A percentile compares a stretch with the other conserved stretches of the same genome.
Evolutionary conservation across 176 grass and related monocot species (phyloP).

Genomic region (Avena sativa): DNA sequence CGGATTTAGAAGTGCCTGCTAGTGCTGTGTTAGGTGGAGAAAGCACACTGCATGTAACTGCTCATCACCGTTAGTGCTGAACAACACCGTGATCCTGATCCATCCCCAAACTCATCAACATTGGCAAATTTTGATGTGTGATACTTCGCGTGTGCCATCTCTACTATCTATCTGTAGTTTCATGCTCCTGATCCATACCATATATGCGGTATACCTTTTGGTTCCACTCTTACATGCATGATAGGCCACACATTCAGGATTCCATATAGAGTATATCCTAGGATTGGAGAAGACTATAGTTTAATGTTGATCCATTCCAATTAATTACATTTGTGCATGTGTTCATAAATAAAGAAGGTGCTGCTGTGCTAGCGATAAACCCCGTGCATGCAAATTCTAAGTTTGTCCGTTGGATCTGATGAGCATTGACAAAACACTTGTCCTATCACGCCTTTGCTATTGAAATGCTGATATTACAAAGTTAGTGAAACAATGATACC

Average conservation of each 20-base stretch:
- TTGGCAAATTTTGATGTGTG: neutral
- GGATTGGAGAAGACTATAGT: neutral
- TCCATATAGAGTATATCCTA: neutral
- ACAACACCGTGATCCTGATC: neutral
- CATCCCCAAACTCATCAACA: neutral
- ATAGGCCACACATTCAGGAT: neutral
- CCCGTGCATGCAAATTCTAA: neutral
- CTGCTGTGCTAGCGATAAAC: neutral
- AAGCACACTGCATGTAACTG: neutral
- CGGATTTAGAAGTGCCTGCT: neutral
- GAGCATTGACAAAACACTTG: neutral
- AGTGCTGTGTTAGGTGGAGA: neutral
- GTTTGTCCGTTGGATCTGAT: neutral
- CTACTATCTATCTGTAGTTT: slow-evolving; percentile 12
- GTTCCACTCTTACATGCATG: neutral
- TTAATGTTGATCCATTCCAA: neutral
- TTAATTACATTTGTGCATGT: neutral
- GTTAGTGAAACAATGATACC: neutral
- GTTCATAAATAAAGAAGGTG: neutral
- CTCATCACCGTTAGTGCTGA: no score
- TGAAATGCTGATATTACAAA: neutral
- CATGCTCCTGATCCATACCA: neutral
- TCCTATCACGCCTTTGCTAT: neutral
- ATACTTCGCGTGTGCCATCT: neutral
- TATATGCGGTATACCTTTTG: neutral